These are phyloP conservation scores for Amniculicola lignicola DNA, from an alignment of 495 filamentous ascomycete species.

Conservation along the genomic window DNA sequence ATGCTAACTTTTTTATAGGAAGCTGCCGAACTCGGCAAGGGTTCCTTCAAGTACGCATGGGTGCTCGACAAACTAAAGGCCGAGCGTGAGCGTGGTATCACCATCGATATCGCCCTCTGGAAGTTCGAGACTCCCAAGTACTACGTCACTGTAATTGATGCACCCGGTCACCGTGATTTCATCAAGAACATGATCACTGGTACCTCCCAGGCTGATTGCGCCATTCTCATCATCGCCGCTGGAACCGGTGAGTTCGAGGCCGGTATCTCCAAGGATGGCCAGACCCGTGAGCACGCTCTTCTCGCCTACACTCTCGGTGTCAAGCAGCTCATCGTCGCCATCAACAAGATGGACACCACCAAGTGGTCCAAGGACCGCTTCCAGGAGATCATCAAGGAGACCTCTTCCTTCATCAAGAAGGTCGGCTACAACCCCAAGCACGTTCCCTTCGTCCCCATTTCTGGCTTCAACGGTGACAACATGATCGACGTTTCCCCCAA, in stretches of 20 bases:
- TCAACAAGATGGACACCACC: slow-evolving; percentile 99
- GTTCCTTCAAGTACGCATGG: slow-evolving; percentile 99
- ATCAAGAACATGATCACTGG: slow-evolving; percentile 99
- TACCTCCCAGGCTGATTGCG: slow-evolving; percentile 99
- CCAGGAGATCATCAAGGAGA: slow-evolving; percentile 99
- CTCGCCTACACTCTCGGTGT: slow-evolving; percentile 99
- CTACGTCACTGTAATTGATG: slow-evolving; percentile 99
- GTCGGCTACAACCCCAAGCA: slow-evolving; percentile 99
- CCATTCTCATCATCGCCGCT: slow-evolving; percentile 99
- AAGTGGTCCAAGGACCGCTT: slow-evolving; percentile 95
- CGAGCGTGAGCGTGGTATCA: slow-evolving; percentile 99
- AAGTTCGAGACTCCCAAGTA: slow-evolving; percentile 99
- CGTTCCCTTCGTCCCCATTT: slow-evolving; percentile 99
- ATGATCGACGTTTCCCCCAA: slow-evolving; percentile 91
- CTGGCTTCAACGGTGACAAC: slow-evolving; percentile 99
- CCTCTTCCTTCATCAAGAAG: slow-evolving; percentile 99
- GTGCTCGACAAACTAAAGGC: slow-evolving; percentile 99
- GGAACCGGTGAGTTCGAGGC: slow-evolving; percentile 99
- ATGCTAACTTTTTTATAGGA: slow-evolving; percentile 62
- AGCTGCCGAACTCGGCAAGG: slow-evolving; percentile 99
- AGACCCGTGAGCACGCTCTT: slow-evolving; percentile 99
- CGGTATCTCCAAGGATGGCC: slow-evolving; percentile 99
- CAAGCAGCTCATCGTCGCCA: slow-evolving; percentile 99
- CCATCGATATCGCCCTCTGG: slow-evolving; percentile 99
- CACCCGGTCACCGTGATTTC: slow-evolving; percentile 99